phyloP scores from a whole-genome alignment of 176 grass and related monocot species.

The Ampelocalamus luodianensis region DNA sequence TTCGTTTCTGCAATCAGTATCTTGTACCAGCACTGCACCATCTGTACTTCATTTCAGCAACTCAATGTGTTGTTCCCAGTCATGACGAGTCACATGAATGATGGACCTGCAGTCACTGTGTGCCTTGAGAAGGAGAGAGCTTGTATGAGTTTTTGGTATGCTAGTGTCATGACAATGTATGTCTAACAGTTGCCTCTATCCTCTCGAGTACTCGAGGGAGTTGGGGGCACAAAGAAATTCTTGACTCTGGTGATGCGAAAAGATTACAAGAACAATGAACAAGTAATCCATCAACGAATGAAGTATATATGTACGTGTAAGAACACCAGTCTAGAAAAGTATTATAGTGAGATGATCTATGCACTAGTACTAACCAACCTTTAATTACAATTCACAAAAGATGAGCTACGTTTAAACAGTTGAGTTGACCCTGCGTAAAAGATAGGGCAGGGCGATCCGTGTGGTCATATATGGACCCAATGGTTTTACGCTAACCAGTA shows the following conservation, averaged over 20 bases:
- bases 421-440: constrained; percentile 15
- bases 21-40: no score
- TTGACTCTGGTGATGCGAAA: not conserved
- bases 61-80: no score
- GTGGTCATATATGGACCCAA: constrained; percentile 24
- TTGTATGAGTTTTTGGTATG: no score
- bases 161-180: not conserved
- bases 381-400: not conserved
- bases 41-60: no score
- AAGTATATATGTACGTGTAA: not conserved
- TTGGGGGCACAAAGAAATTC: not conserved
- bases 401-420: constrained; percentile 25
- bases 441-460: constrained; percentile 14
- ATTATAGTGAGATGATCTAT: constrained; percentile 17
- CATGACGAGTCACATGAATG: no score
- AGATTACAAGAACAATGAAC: not conserved
- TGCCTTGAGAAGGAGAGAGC: no score
- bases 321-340: constrained; percentile 22
- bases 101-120: no score
- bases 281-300: not conserved
- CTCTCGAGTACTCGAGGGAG: not conserved
- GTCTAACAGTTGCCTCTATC: not conserved
- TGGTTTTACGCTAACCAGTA: constrained; percentile 15
- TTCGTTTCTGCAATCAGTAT: not conserved
- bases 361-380: not conserved